Percentiles rank a stretch among this genome's conserved stretches.
Evolutionary conservation across 495 filamentous ascomycete species (phyloP).

Genomic region (Elaphomyces granulatus): DNA sequence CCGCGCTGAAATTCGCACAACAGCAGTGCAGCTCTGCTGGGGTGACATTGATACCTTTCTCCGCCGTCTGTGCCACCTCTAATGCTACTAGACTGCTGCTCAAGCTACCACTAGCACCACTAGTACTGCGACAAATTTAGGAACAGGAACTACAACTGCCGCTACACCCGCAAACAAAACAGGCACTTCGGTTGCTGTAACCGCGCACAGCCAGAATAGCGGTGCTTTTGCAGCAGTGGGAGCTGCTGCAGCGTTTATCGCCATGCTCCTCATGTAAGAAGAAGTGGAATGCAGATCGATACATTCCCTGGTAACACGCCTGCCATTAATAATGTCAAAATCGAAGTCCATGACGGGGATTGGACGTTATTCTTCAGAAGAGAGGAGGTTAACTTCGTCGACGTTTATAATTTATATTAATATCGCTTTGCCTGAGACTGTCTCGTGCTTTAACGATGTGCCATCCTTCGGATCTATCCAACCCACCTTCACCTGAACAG

Average conservation of each 20-base stretch:
- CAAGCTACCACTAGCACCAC: conserved; percentile 5
- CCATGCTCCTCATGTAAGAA: conserved; percentile 1
- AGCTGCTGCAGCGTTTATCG: conserved; percentile 2
- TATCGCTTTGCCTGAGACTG: not conserved
- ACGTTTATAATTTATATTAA: not conserved
- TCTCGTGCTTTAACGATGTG: no score
- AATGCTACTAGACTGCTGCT: conserved; percentile 3
- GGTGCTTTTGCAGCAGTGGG: conserved; percentile 1
- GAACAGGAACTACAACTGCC: conserved; percentile 21
- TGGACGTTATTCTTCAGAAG: no score
- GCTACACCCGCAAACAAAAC: conserved; percentile 16
- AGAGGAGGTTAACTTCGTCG: no score
- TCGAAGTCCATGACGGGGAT: no score
- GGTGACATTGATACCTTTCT: conserved; percentile 25
- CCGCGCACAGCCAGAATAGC: conserved; percentile 3
- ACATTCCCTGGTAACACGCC: no score
- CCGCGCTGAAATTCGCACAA: conserved; percentile 35
- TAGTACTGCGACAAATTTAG: conserved; percentile 7
- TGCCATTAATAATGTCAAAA: no score
- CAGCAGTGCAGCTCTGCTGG: conserved; percentile 34
- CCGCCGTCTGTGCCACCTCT: conserved; percentile 20
- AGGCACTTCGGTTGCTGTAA: conserved; percentile 4
- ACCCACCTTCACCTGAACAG: no score
- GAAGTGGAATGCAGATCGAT: no score
- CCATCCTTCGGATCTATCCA: no score